Conservation (phyloP, 129 eudicot species). For the Tanacetum coccineum region DNA sequence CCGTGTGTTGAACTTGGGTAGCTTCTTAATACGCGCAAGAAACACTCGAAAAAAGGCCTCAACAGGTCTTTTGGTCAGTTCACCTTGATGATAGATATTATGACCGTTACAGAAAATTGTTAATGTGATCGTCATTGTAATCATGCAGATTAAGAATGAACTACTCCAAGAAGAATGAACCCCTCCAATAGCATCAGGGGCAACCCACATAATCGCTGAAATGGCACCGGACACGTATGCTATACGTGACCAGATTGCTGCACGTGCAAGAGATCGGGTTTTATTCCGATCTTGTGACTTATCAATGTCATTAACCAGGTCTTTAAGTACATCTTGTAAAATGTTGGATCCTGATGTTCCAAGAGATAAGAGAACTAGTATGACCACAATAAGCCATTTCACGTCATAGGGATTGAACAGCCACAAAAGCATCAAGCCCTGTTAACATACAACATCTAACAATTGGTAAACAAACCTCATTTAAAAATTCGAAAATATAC, state of each 20-base stretch:
- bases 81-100: conserved; percentile 6
- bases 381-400: conserved; percentile 9
- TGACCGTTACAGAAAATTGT: conserved; percentile 2
- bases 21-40: neutral
- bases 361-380: conserved; percentile 10
- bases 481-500: neutral
- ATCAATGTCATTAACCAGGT: conserved; percentile 8
- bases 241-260: conserved; percentile 5
- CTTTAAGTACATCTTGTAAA: neutral
- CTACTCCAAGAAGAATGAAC: neutral
- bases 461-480: neutral
- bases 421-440: conserved; percentile 25
- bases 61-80: conserved; percentile 9
- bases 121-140: neutral
- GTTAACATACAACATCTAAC: neutral
- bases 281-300: neutral
- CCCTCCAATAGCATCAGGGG: neutral
- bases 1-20: no score
- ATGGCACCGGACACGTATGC: conserved; percentile 1
- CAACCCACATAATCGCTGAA: conserved; percentile 7
- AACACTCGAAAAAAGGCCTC: conserved; percentile 1
- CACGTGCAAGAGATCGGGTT: conserved; percentile 3
- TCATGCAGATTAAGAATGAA: conserved; percentile 17
- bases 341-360: conserved; percentile 18
- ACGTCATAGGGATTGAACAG: conserved; percentile 24